Evolutionary conservation across 1,284 basidiomycete species (phyloP), one percentile per base, ranked within the genome.

Genomic region (Cryptococcus floricola): DNA sequence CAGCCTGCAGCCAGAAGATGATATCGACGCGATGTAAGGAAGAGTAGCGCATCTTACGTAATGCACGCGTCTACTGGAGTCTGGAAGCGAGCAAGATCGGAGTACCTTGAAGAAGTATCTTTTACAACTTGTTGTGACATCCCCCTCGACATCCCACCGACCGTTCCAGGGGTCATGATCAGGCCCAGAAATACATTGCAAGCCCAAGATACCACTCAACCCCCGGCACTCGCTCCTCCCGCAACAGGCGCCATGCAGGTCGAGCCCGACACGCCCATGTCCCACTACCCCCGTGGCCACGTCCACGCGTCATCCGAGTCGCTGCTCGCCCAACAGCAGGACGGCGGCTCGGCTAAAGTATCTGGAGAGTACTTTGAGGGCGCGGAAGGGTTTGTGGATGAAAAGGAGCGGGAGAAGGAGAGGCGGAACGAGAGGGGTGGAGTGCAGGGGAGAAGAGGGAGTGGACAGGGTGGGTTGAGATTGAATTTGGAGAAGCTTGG

Each of bases 201-300:
- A 6, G 6, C 31, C 31, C 31, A 34, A 34, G 31, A 34, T 34
- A 3, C 31, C 31, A 34, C 42, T 25, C 42, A 44, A 8, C 42
- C 42, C 18, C 31, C 31, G 31, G 31, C 31, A 34, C 31, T 34
- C 31, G 31, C 31, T 34, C 31, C 31, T 34, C 31, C 31, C 31
- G 31, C 31, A 34, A 34, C 31, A 34, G 31, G 31, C 45, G 16
- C 45, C 16, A 27, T 25, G 16, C 41, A 42, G 19, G 41, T 42
- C 18, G 59, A 60, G 43, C 59, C 59, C 34, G 59, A 60, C 38
- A 60, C 59, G 2, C 59, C 59, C 43, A 52, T 57, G 46, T 57
- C 59, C 7, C 59, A 60, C 50, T 60, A 60, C 43, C 56, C 28
- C 54, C 53, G 34, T 49, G 59, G 41, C 16, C 51, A 39, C 39